These are phyloP conservation scores for Tricholomella constricta DNA, from an alignment of 768 basidiomycete species.

Conservation along the genomic window DNA sequence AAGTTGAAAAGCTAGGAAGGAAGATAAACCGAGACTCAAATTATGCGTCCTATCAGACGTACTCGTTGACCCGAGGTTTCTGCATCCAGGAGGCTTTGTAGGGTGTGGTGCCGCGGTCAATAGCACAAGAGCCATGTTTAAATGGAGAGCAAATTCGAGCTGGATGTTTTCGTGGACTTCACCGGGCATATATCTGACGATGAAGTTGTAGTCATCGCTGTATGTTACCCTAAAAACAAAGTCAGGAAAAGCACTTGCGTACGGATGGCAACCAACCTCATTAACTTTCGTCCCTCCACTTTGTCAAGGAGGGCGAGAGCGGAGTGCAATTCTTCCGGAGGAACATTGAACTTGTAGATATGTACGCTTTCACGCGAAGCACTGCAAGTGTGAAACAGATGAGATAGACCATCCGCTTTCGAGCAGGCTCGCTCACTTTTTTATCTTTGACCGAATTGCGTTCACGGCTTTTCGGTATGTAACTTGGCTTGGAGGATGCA, in stretches of 20 bases:
- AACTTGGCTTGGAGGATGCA: too few relatives aligned
- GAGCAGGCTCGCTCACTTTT: constrained; percentile 12
- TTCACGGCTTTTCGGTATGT: too few relatives aligned
- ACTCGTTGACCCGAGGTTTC: constrained; percentile 8
- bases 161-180: not conserved
- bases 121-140: too few relatives aligned
- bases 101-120: too few relatives aligned
- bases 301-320: too few relatives aligned
- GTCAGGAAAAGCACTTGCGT: constrained; percentile 11
- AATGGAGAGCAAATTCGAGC: too few relatives aligned
- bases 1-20: constrained; percentile 17
- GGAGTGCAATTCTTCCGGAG: too few relatives aligned
- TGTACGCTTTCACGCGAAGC: constrained; percentile 6
- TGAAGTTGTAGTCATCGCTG: constrained; percentile 21
- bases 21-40: constrained; percentile 1
- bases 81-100: too few relatives aligned
- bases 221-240: constrained; percentile 20
- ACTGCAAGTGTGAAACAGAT: constrained; percentile 8
- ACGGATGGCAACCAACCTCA: constrained; percentile 15
- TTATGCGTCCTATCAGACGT: constrained; percentile 9
- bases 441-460: not conserved
- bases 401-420: constrained; percentile 11
- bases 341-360: constrained; percentile 3
- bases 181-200: constrained; percentile 19
- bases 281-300: not conserved